A percentile compares a stretch with the other conserved stretches of the same genome.
Evolutionary conservation across 305 asterid species (phyloP).

Genomic region (Fraxinus sp.): DNA sequence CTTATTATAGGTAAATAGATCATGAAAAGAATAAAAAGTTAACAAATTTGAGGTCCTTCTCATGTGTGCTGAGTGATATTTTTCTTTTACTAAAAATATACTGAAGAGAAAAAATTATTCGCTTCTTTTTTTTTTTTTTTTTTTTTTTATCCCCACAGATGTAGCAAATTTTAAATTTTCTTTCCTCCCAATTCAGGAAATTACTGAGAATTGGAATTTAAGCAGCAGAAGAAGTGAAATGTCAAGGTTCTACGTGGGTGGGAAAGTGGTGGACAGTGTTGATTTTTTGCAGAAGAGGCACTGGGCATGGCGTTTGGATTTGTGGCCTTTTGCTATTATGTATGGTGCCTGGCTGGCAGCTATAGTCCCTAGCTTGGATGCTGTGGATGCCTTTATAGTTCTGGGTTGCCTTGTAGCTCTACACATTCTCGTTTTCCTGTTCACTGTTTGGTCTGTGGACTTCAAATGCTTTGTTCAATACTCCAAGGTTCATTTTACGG

Average conservation of each 20-base stretch:
- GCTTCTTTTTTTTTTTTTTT: neutral
- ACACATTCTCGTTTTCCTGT: constrained; percentile 73
- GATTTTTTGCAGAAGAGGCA: constrained; percentile 76
- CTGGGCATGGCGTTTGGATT: constrained; percentile 86
- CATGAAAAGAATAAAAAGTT: neutral
- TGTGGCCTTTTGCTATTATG: constrained; percentile 73
- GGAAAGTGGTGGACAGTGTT: constrained; percentile 92
- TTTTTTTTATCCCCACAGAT: neutral
- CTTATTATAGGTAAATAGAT: neutral
- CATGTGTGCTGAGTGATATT: neutral
- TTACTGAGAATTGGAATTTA: constrained; percentile 28
- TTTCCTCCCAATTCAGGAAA: constrained; percentile 9
- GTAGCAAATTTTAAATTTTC: neutral
- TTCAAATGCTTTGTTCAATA: constrained; percentile 78
- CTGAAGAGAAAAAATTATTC: neutral
- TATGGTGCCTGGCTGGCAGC: constrained; percentile 74
- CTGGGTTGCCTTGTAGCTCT: constrained; percentile 59
- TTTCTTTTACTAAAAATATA: neutral
- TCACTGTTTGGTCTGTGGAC: constrained; percentile 91
- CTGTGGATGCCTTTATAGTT: constrained; percentile 72
- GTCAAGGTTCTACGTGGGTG: constrained; percentile 81
- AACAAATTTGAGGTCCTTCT: neutral
- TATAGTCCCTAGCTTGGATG: constrained; percentile 74
- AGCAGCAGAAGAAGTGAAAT: constrained; percentile 41
- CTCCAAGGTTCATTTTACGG: constrained; percentile 57